Conservation (phyloP, 2,329 filamentous ascomycete genomes). For the Myriosclerotinia curreyana region DNA sequence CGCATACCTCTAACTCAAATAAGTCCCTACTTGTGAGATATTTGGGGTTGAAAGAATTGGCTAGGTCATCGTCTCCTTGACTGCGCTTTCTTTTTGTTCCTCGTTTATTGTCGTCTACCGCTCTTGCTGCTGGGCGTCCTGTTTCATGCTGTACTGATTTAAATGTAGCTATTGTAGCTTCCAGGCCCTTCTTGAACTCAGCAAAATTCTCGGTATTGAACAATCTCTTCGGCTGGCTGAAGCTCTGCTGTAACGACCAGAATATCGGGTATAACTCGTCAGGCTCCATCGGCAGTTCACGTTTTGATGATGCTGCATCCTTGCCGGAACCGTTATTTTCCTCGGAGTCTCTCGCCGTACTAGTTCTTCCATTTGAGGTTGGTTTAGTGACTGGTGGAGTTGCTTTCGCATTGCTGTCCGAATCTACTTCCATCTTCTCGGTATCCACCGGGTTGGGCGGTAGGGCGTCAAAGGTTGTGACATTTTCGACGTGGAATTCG, state of each 20-base stretch:
- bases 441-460: conserved; percentile 40
- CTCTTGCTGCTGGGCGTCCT: conserved; percentile 48
- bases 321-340: conserved; percentile 42
- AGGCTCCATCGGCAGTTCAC: conserved; percentile 56
- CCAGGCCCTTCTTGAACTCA: conserved; percentile 60
- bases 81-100: conserved; percentile 69
- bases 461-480: conserved; percentile 74
- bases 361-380: conserved; percentile 19
- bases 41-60: conserved; percentile 88
- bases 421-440: conserved; percentile 67
- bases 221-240: conserved; percentile 82
- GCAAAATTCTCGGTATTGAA: conserved; percentile 70
- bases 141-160: conserved; percentile 57
- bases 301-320: conserved; percentile 40
- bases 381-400: conserved; percentile 20
- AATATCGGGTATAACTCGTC: conserved; percentile 84
- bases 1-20: conserved; percentile 82
- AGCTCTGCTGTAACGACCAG: conserved; percentile 88
- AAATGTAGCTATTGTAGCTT: conserved; percentile 69
- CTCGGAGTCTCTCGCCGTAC: conserved; percentile 34
- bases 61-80: conserved; percentile 57
- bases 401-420: conserved; percentile 40
- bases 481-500: conserved; percentile 94
- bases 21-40: conserved; percentile 97
- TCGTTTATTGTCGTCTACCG: conserved; percentile 60